These are phyloP conservation scores for Phytopythium aichiense DNA, from an alignment of 352 stramenopile species.

Conservation along the genomic window DNA sequence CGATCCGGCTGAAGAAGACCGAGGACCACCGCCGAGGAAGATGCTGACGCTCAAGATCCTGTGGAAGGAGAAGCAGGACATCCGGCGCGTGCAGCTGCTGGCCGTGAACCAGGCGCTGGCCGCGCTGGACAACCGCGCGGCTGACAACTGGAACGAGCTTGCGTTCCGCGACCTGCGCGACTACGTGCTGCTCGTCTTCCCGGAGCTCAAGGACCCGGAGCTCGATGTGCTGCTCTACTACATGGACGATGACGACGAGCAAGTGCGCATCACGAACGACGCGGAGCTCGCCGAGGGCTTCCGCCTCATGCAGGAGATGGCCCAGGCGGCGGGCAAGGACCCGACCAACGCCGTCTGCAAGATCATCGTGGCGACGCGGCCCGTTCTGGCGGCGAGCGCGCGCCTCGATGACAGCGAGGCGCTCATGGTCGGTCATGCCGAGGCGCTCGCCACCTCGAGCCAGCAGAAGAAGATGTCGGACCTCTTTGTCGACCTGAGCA, in stretches of 20 bases:
- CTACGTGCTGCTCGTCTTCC: constrained; percentile 70
- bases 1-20: constrained; percentile 2
- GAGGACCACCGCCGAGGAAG: not conserved
- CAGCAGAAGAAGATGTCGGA: constrained; percentile 65
- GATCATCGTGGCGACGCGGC: constrained; percentile 53
- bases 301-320: constrained; percentile 70
- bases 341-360: constrained; percentile 51
- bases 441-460: constrained; percentile 30
- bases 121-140: constrained; percentile 36
- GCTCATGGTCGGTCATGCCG: constrained; percentile 15
- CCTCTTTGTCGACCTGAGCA: constrained; percentile 73
- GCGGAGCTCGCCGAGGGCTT: constrained; percentile 74
- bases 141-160: constrained; percentile 26
- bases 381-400: constrained; percentile 9
- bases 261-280: constrained; percentile 81
- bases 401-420: constrained; percentile 24
- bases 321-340: constrained; percentile 33
- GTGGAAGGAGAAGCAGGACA: constrained; percentile 78
- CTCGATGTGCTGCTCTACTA: constrained; percentile 70
- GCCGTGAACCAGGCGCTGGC: constrained; percentile 58
- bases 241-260: constrained; percentile 78
- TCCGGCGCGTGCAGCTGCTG: constrained; percentile 75
- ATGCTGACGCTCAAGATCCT: constrained; percentile 87
- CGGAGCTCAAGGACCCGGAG: constrained; percentile 29
- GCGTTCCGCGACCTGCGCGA: constrained; percentile 58